Conservation (phyloP, 2,329 filamentous ascomycete genomes). For the Aspergillus phoenicis region DNA sequence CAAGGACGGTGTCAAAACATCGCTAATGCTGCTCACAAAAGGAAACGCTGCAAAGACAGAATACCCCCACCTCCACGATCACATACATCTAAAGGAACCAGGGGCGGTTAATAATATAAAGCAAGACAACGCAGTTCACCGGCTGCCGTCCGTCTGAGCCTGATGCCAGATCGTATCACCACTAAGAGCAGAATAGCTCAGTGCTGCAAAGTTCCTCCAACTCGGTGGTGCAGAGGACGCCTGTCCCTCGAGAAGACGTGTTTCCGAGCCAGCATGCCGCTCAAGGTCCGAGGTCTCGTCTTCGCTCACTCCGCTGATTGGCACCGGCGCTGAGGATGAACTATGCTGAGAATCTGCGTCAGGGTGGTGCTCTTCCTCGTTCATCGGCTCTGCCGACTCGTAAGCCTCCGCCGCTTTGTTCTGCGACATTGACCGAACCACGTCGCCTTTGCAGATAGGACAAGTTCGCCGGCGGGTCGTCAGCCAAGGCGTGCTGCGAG, state of each 20-base stretch:
- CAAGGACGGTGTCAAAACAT: constrained; percentile 24
- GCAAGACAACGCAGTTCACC: constrained; percentile 28
- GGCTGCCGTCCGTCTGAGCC: constrained; percentile 41
- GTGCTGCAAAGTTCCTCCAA: constrained; percentile 48
- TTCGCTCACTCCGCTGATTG: constrained; percentile 43
- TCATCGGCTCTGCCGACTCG: constrained; percentile 40
- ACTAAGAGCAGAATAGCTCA: constrained; percentile 49
- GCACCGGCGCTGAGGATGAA: constrained; percentile 54
- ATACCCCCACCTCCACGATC: constrained; percentile 13
- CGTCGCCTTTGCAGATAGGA: constrained; percentile 97
- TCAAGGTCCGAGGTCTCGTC: constrained; percentile 48
- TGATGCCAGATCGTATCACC: constrained; percentile 52
- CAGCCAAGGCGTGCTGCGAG: constrained; percentile 83
- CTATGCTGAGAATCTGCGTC: constrained; percentile 50
- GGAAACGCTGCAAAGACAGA: constrained; percentile 19
- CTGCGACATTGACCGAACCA: constrained; percentile 67
- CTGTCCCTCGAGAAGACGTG: constrained; percentile 38
- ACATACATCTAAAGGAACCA: constrained; percentile 16
- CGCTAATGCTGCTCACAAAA: constrained; percentile 35
- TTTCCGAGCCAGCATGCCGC: constrained; percentile 38
- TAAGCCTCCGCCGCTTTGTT: constrained; percentile 25
- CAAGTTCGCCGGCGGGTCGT: constrained; percentile 95
- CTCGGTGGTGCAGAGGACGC: constrained; percentile 38
- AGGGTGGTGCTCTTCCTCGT: constrained; percentile 48
- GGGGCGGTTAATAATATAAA: constrained; percentile 20